Base-by-base conservation (phyloP, 257 asterid species). In the Jaltomata sinuosa region DNA sequence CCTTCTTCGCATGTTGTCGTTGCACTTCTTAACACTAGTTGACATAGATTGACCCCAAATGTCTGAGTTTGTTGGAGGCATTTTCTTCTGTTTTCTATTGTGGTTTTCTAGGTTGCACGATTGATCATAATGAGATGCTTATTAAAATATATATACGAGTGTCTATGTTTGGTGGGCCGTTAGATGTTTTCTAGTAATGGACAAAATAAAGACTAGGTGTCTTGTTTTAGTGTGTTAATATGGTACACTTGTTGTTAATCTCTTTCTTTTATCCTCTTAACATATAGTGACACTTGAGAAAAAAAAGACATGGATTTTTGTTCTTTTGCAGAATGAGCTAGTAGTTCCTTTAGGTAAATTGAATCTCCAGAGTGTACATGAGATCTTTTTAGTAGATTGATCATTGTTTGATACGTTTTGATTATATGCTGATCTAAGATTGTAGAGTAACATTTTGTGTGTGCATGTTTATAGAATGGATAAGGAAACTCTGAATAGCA, bases 1-100 rank as follows among this genome's bases (percentile, higher is more conserved):
- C 83, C 98, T 87, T 78, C 87, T 92, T 79, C 89, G 89, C 86
- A 86, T 87, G 59, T 36, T 84, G 83, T 81, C 84, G 50, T 82
- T 91, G 90, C 50, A 77, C 42, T 69, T 82, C 52, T 61, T 84
- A 12, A 38, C 72, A 67, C 84, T 79, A 55, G 82, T 84, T 12
- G 92, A 54, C 89, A 88, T 88, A 81, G 84, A 82, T 64, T 81
- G 45, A 18, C 1, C 21, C 57, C 76, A 81, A 31, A 62, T 5
- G 19, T 29, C 21, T n/a, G 59, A 82, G 64, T 11, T 82, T 64
- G 55, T 18, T 47, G 36, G 45, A 52, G 32, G 59, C 79, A 45
- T 82, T 10, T 77, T 77, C 45, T 5, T 29, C 8, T 27, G n/a
- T 64, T 61, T 27, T 25, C 18, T 7, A 1, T 15, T 74, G 16